These are phyloP conservation scores for Phytophthora foliorum DNA, from an alignment of 352 stramenopile genomes.

Conservation along the genomic window DNA sequence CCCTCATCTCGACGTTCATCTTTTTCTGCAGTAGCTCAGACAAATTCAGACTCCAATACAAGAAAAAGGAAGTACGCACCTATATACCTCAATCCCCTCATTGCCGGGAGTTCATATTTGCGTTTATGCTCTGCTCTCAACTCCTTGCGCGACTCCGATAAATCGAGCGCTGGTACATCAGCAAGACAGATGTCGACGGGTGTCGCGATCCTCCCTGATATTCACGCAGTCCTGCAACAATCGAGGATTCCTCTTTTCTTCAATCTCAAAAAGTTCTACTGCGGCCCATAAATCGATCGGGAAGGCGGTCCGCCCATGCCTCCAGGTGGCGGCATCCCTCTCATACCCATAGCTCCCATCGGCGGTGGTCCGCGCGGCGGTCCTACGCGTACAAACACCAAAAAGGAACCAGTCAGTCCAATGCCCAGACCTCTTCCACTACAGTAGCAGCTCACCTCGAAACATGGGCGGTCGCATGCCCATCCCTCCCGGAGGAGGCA, in stretches of 20 bases:
- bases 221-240: not conserved
- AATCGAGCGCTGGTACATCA: not conserved
- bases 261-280: conserved; percentile 37
- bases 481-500: conserved; percentile 58
- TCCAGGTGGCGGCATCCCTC: conserved; percentile 34
- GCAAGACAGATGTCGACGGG: not conserved
- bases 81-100: conserved; percentile 30
- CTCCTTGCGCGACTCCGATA: not conserved
- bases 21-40: conserved; percentile 30
- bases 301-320: conserved; percentile 48
- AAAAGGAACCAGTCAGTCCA: conserved; percentile 3
- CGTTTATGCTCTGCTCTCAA: conserved; percentile 21
- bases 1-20: conserved; percentile 18
- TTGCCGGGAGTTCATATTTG: conserved; percentile 34
- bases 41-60: conserved; percentile 20
- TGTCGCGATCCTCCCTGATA: not conserved
- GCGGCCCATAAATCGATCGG: conserved; percentile 79
- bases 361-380: conserved; percentile 56
- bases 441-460: conserved; percentile 43
- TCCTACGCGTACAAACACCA: conserved; percentile 47
- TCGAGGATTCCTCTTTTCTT: not conserved
- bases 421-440: not conserved
- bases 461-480: conserved; percentile 84
- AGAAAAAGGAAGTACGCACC: conserved; percentile 40
- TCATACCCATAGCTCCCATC: conserved; percentile 55